Evolutionary conservation across 176 grass and related monocot species (phyloP).

Genomic region (Cocos nucifera): DNA sequence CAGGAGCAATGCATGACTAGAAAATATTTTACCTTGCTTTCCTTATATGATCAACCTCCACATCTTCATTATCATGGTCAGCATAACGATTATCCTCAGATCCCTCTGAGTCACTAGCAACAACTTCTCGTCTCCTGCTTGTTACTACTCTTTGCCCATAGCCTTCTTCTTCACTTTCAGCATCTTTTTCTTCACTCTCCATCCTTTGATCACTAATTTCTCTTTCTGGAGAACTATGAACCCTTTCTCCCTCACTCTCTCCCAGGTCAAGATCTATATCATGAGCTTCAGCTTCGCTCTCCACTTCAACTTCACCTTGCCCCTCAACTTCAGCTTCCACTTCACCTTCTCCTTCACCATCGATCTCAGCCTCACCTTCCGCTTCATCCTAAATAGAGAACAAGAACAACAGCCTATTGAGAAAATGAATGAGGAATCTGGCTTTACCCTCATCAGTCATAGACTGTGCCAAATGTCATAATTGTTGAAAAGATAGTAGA

Average conservation of each 20-base stretch:
- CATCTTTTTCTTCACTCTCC: constrained; percentile 45
- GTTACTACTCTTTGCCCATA: constrained; percentile 57
- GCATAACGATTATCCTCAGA: constrained; percentile 78
- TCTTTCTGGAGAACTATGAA: constrained; percentile 71
- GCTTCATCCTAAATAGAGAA: constrained; percentile 59
- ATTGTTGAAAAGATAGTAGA: too few relatives aligned
- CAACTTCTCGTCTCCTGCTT: constrained; percentile 72
- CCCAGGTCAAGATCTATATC: constrained; percentile 41
- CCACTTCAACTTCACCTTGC: constrained; percentile 38
- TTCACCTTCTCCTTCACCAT: constrained; percentile 52
- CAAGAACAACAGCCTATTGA: too few relatives aligned
- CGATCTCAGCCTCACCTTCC: constrained; percentile 72
- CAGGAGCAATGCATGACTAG: too few relatives aligned
- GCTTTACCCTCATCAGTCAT: too few relatives aligned
- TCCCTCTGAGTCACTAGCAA: constrained; percentile 80
- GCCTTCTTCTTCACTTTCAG: constrained; percentile 73
- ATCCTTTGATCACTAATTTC: constrained; percentile 45
- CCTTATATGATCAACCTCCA: constrained; percentile 32
- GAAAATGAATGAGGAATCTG: too few relatives aligned
- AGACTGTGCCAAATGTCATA: too few relatives aligned
- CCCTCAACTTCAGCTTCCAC: constrained; percentile 76
- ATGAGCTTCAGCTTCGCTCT: constrained; percentile 77
- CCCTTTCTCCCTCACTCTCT: constrained; percentile 65
- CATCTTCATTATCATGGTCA: constrained; percentile 44
- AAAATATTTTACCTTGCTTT: constrained; percentile 51